These are phyloP conservation scores for Claviceps sp. DNA, from an alignment of 2,329 filamentous ascomycete genomes.

Conservation along the genomic window DNA sequence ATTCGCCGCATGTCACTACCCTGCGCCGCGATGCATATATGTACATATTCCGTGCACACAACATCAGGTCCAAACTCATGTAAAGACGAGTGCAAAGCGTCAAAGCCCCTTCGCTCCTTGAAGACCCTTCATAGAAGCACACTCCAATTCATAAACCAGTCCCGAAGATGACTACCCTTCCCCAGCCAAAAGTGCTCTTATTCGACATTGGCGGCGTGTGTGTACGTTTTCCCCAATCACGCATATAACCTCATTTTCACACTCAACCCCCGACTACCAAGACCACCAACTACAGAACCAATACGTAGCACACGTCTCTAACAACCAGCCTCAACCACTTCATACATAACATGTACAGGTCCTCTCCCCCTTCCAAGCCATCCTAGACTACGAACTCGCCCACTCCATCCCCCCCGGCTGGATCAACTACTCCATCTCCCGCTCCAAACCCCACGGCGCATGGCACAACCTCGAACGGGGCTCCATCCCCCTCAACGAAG, in stretches of 20 bases:
- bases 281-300: too few relatives aligned
- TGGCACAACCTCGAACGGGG: conserved; percentile 87
- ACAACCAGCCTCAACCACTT: neutral
- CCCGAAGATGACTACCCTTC: conserved; percentile 25
- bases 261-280: too few relatives aligned
- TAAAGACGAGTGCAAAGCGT: too few relatives aligned
- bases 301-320: neutral
- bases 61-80: too few relatives aligned
- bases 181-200: conserved; percentile 58
- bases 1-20: too few relatives aligned
- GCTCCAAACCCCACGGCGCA: conserved; percentile 60
- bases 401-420: conserved; percentile 72
- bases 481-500: conserved; percentile 58
- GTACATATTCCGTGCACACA: too few relatives aligned
- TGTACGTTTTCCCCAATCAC: conserved; percentile 43
- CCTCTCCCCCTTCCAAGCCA: conserved; percentile 80
- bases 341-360: conserved; percentile 36
- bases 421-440: conserved; percentile 82
- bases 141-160: conserved; percentile 15
- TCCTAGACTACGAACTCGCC: conserved; percentile 74
- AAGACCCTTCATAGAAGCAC: conserved; percentile 2
- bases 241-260: neutral
- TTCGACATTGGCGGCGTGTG: conserved; percentile 97
- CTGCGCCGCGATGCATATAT: too few relatives aligned
- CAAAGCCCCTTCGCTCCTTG: neutral